These are phyloP conservation scores for Yarrowia sp. DNA, from an alignment of 805 yeast genomes.

Conservation along the genomic window DNA sequence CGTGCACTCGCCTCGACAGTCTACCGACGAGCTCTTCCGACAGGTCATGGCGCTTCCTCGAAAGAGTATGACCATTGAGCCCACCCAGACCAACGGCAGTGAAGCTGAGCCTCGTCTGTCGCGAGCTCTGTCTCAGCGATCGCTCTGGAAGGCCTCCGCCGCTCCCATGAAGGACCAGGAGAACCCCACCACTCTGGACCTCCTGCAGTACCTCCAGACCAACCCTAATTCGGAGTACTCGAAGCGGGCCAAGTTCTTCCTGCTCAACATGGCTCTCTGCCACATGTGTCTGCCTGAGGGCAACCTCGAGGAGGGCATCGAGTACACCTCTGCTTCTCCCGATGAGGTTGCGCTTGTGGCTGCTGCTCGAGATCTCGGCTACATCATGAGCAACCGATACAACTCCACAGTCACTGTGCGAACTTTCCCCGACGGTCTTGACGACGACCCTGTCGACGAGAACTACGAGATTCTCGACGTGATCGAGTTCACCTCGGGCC, in stretches of 20 bases:
- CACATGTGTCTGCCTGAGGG: slow-evolving; percentile 76
- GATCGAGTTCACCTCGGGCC: slow-evolving; percentile 79
- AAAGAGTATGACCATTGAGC: slow-evolving; percentile 28
- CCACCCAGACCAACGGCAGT: background rate
- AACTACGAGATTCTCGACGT: slow-evolving; percentile 72
- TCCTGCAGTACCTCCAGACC: slow-evolving; percentile 66
- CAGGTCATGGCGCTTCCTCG: slow-evolving; percentile 35
- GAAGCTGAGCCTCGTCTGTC: slow-evolving; percentile 20
- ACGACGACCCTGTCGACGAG: slow-evolving; percentile 59
- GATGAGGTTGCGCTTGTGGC: slow-evolving; percentile 91
- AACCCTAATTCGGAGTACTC: slow-evolving; percentile 72
- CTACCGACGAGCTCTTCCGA: slow-evolving; percentile 31
- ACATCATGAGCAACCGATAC: slow-evolving; percentile 69
- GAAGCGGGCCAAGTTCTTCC: slow-evolving; percentile 70
- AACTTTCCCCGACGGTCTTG: slow-evolving; percentile 81
- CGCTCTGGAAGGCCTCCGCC: slow-evolving; percentile 51
- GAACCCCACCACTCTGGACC: slow-evolving; percentile 57
- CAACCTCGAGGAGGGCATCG: slow-evolving; percentile 48
- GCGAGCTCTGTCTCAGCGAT: slow-evolving; percentile 7
- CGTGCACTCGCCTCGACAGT: slow-evolving; percentile 10
- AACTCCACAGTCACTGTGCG: slow-evolving; percentile 61
- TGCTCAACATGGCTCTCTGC: slow-evolving; percentile 80
- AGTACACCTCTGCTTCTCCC: slow-evolving; percentile 92
- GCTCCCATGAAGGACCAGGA: slow-evolving; percentile 45
- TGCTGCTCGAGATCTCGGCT: slow-evolving; percentile 96